Evolutionary conservation across 2,329 filamentous ascomycete species (phyloP).

Genomic region (Phialophora macrospora): DNA sequence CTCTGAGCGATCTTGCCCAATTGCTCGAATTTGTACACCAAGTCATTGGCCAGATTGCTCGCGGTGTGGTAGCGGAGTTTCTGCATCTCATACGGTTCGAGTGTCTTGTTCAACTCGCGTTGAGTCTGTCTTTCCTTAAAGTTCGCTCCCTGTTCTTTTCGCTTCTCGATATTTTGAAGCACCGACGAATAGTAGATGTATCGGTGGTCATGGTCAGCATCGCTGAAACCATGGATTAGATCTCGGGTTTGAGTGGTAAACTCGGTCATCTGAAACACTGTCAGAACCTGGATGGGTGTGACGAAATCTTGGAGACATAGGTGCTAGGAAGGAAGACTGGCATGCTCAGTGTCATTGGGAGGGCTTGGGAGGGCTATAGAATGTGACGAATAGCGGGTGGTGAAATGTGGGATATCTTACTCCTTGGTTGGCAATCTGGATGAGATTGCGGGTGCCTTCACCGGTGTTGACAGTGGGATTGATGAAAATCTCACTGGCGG

Average conservation of each 20-base stretch:
- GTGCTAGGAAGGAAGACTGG: not conserved
- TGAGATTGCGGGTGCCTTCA: constrained; percentile 19
- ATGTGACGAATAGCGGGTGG: not conserved
- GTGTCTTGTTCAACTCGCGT: not conserved
- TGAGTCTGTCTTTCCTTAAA: not conserved
- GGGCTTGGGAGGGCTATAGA: not conserved
- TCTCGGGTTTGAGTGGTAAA: not conserved
- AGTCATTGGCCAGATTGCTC: constrained; percentile 8
- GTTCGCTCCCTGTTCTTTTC: not conserved
- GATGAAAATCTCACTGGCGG: constrained; percentile 28
- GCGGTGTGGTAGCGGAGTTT: not conserved
- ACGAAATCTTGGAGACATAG: not conserved
- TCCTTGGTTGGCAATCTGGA: constrained; percentile 9
- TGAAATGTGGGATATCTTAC: not conserved
- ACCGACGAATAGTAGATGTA: constrained; percentile 1
- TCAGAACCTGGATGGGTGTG: not conserved
- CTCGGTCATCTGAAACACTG: constrained; percentile 9
- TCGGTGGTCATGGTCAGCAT: constrained; percentile 6
- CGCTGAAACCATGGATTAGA: not conserved
- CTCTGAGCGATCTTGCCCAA: constrained; percentile 18
- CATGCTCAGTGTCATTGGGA: not conserved
- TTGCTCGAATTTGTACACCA: constrained; percentile 20
- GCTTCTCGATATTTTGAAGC: not conserved
- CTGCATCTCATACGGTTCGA: constrained; percentile 1
- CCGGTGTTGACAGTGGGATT: constrained; percentile 19